phyloP scores from a whole-genome alignment of 2,329 filamentous ascomycete genomes.

The Septoria petroselini region DNA sequence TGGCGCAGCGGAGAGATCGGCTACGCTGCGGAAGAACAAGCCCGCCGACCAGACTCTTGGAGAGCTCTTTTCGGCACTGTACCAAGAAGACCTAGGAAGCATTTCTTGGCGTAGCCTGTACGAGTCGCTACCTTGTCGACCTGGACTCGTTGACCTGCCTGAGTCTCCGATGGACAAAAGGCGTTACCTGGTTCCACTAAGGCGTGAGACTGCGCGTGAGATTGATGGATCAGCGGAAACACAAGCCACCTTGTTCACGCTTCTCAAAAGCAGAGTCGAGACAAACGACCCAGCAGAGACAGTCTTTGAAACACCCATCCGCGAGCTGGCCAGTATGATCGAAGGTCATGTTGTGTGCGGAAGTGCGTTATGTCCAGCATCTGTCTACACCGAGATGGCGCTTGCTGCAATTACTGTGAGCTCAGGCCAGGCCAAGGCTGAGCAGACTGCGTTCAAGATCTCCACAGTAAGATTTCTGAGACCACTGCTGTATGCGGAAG shows the following conservation, averaged over 20 bases:
- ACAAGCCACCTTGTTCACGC: background rate
- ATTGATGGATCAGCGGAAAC: background rate
- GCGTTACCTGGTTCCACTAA: slow-evolving; percentile 2
- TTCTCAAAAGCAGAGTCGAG: background rate
- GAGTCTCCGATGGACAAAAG: slow-evolving; percentile 3
- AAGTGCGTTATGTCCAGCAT: slow-evolving; percentile 18
- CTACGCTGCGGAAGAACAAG: slow-evolving; percentile 7
- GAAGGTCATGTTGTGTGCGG: slow-evolving; percentile 18
- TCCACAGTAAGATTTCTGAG: slow-evolving; percentile 6
- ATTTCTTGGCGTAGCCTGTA: slow-evolving; percentile 4
- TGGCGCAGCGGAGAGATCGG: background rate
- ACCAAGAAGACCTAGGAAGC: background rate
- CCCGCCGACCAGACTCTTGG: slow-evolving; percentile 2
- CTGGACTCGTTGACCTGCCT: slow-evolving; percentile 4
- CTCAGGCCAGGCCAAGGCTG: background rate
- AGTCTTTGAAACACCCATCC: slow-evolving; percentile 5
- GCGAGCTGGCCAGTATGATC: slow-evolving; percentile 7
- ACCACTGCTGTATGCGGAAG: slow-evolving; percentile 4
- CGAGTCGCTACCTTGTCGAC: background rate
- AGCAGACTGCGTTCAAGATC: slow-evolving; percentile 2
- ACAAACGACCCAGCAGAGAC: background rate
- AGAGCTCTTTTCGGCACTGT: slow-evolving; percentile 2
- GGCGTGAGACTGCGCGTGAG: background rate
- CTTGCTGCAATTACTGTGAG: slow-evolving; percentile 9
- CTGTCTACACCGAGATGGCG: slow-evolving; percentile 20